A percentile compares a stretch with the other conserved stretches of the same genome.
Evolutionary conservation across 768 basidiomycete species (phyloP).

Genomic region (Kwoniella bestiolae): DNA sequence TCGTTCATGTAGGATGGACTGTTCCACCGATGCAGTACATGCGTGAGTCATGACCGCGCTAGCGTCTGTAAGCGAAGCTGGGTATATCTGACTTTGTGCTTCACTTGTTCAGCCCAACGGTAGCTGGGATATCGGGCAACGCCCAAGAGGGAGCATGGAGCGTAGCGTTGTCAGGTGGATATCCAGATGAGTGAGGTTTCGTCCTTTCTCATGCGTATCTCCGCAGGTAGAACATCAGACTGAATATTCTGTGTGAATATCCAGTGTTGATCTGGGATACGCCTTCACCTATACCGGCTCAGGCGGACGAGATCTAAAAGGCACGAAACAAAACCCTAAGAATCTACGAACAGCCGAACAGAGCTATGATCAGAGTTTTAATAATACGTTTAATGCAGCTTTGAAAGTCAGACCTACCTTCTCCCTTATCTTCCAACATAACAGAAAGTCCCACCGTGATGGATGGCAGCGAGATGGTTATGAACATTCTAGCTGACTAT

Average conservation of each 20-base stretch:
- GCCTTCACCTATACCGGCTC: conserved; percentile 51
- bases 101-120: conserved; percentile 67
- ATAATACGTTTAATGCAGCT: conserved; percentile 71
- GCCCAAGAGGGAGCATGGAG: conserved; percentile 73
- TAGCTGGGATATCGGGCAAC: conserved; percentile 76
- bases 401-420: conserved; percentile 62
- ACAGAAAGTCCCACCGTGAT: neutral
- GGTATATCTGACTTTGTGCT: no score
- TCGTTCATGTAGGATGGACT: conserved; percentile 58
- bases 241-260: no score
- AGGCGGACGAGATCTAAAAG: conserved; percentile 85
- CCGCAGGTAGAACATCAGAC: no score
- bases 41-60: conserved; percentile 65
- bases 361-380: conserved; percentile 79
- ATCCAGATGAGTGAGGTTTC: conserved; percentile 46
- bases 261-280: conserved; percentile 45
- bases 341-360: conserved; percentile 91
- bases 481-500: neutral
- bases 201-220: neutral
- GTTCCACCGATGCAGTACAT: conserved; percentile 82
- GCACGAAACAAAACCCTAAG: conserved; percentile 79
- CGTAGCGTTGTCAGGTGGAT: conserved; percentile 79
- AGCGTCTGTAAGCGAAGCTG: no score
- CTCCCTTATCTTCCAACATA: neutral
- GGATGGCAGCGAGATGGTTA: neutral